These are phyloP conservation scores for Chrysophaeum taylorii DNA, from an alignment of 352 stramenopile species.

Conservation along the genomic window DNA sequence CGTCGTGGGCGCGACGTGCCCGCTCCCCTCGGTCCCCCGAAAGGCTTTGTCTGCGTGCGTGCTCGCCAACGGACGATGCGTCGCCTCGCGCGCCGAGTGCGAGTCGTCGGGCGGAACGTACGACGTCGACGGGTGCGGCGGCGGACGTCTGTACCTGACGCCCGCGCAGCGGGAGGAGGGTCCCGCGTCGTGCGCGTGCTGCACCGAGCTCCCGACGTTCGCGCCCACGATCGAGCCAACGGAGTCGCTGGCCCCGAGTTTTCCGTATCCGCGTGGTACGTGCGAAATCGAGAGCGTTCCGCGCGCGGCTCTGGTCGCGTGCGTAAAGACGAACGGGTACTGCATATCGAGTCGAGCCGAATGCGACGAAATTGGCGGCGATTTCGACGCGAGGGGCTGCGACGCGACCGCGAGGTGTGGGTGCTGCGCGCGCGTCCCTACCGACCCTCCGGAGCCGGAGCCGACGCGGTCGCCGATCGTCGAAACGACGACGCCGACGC, in stretches of 20 bases:
- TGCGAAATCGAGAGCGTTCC: neutral
- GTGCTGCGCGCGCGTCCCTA: constrained; percentile 2
- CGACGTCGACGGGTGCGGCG: neutral
- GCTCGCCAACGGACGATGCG: constrained; percentile 5
- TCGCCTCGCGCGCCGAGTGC: constrained; percentile 2
- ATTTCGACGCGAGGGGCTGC: neutral
- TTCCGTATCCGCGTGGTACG: neutral
- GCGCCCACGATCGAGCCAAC: neutral
- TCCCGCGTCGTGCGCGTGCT: neutral
- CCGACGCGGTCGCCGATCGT: neutral
- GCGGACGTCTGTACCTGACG: neutral
- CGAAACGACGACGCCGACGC: neutral
- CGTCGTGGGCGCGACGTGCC: no score
- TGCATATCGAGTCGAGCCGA: neutral
- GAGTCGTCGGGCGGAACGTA: neutral
- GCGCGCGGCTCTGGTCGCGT: neutral
- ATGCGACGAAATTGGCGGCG: neutral
- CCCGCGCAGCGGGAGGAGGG: neutral
- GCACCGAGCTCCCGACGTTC: neutral
- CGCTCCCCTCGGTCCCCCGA: neutral
- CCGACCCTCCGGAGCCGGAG: neutral
- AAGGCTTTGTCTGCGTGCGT: constrained; percentile 10
- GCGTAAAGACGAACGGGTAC: neutral
- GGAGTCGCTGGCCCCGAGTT: neutral
- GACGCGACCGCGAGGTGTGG: neutral